phyloP scores from a whole-genome alignment of 768 basidiomycete genomes.

The Tephrocybe sp. region DNA sequence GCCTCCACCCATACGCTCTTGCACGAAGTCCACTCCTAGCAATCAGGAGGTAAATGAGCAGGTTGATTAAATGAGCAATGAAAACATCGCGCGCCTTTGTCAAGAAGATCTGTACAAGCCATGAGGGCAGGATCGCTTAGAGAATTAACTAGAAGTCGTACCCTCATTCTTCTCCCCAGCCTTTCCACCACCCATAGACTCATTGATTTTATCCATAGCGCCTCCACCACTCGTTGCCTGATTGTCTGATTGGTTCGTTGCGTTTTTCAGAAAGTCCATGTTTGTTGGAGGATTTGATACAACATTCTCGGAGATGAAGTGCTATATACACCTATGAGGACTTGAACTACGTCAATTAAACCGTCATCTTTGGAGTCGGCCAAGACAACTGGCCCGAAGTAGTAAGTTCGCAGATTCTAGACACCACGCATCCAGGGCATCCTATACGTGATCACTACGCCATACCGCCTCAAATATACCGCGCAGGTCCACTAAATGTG shows the following conservation, averaged over 20 bases:
- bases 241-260: slow-evolving; percentile 1
- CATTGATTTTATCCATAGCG: slow-evolving; percentile 30
- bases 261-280: slow-evolving; percentile 25
- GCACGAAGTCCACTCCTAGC: slow-evolving; percentile 39
- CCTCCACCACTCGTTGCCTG: slow-evolving; percentile 19
- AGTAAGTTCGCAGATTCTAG: too few species aligned
- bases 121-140: not conserved
- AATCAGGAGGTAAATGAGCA: not conserved
- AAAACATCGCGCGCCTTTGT: slow-evolving; percentile 27
- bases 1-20: slow-evolving; percentile 36
- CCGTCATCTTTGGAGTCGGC: too few species aligned
- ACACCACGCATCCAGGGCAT: too few species aligned
- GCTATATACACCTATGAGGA: not conserved
- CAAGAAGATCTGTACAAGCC: slow-evolving; percentile 28
- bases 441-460: too few species aligned
- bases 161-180: slow-evolving; percentile 36
- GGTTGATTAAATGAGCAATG: not conserved
- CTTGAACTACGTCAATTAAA: not conserved
- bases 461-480: too few species aligned
- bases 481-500: too few species aligned
- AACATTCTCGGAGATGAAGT: not conserved
- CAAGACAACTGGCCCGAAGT: too few species aligned
- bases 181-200: slow-evolving; percentile 29
- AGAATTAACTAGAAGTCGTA: slow-evolving; percentile 10
- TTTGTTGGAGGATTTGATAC: not conserved